A percentile compares a stretch with the other conserved stretches of the same genome.
These are phyloP conservation scores for Beta corolliflora DNA, from an alignment of 179 eudicot species.

Conservation along the genomic window DNA sequence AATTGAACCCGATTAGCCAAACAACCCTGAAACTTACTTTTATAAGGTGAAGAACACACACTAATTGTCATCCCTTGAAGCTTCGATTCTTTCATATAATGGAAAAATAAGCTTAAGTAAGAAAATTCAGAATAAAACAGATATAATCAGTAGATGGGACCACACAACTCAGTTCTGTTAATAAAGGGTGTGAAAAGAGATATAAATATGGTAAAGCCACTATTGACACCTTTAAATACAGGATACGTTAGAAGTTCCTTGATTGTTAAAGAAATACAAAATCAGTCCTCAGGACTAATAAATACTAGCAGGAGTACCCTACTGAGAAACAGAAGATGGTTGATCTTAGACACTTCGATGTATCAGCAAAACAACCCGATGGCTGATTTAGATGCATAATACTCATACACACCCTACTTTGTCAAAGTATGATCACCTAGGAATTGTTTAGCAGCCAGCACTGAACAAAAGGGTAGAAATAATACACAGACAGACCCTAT, in stretches of 20 bases:
- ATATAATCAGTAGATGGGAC: background rate
- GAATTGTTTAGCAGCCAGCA: too few species aligned
- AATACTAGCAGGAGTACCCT: background rate
- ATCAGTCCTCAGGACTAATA: background rate
- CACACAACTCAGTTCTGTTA: background rate
- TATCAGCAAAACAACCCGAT: background rate
- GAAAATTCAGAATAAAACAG: background rate
- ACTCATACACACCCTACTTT: too few species aligned
- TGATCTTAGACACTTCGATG: background rate
- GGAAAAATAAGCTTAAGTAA: background rate
- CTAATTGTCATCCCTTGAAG: background rate
- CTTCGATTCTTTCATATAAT: background rate
- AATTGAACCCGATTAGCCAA: too few species aligned
- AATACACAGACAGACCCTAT: too few species aligned
- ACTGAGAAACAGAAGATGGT: background rate
- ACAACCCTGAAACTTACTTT: too few species aligned
- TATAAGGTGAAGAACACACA: background rate
- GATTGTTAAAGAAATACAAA: background rate
- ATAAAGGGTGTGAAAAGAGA: background rate
- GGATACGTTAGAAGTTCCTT: background rate
- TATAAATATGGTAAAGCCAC: background rate
- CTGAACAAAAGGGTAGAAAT: too few species aligned
- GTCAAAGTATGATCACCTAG: too few species aligned
- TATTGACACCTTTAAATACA: background rate
- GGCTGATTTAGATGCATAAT: background rate